Evolutionary conservation across 768 basidiomycete species (phyloP).

Genomic region (Boletellus sp.): DNA sequence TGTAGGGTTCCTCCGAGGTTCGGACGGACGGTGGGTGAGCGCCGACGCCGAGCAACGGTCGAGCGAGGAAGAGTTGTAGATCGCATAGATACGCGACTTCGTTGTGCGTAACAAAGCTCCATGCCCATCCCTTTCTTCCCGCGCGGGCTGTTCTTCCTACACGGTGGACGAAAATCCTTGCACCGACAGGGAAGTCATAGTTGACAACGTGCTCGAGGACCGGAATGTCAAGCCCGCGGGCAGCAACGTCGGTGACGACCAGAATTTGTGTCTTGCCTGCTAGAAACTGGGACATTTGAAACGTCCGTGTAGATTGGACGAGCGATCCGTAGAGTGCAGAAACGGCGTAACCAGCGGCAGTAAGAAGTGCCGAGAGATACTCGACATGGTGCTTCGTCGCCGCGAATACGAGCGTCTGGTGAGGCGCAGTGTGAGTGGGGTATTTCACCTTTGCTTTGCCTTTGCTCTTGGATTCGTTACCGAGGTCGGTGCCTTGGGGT

Average conservation of each 20-base stretch:
- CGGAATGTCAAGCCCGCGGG: constrained; percentile 97
- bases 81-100: constrained; percentile 92
- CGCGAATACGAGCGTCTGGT: constrained; percentile 92
- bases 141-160: constrained; percentile 96
- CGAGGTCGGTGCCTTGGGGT: constrained; percentile 20
- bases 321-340: constrained; percentile 96
- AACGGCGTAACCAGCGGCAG: constrained; percentile 78
- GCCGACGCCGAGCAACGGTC: constrained; percentile 57
- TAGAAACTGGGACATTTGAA: constrained; percentile 90
- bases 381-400: constrained; percentile 99
- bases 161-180: constrained; percentile 92
- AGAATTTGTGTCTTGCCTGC: constrained; percentile 74
- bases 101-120: constrained; percentile 83
- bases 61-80: constrained; percentile 86
- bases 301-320: constrained; percentile 84
- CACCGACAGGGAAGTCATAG: constrained; percentile 95
- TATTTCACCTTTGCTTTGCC: constrained; percentile 47
- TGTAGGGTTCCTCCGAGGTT: constrained; percentile 59
- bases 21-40: constrained; percentile 30
- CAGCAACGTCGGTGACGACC: constrained; percentile 97
- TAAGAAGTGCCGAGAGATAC: constrained; percentile 77
- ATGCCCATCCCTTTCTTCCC: constrained; percentile 93
- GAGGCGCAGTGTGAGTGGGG: constrained; percentile 56
- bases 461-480: constrained; percentile 45
- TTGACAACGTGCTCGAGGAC: constrained; percentile 95